Evolutionary conservation across 2,329 filamentous ascomycete species (phyloP).

Genomic region (Calonectria fujianensis): DNA sequence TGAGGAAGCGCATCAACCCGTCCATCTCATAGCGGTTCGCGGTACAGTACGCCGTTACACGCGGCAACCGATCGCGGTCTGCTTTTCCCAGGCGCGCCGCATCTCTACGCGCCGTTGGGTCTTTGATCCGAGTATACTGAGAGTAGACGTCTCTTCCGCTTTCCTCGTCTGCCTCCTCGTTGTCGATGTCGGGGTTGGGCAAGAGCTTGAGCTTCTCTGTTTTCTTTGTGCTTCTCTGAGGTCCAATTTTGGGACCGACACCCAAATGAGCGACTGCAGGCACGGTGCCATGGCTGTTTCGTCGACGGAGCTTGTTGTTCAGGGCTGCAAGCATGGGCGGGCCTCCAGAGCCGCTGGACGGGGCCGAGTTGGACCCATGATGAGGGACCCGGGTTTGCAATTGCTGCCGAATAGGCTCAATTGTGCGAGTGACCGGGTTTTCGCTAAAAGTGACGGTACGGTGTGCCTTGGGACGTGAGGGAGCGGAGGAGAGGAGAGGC

Average conservation of each 20-base stretch:
- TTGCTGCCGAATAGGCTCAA: constrained; percentile 68
- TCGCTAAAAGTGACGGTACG: constrained; percentile 87
- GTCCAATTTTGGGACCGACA: constrained; percentile 84
- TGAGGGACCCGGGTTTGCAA: constrained; percentile 57
- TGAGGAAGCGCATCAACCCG: constrained; percentile 90
- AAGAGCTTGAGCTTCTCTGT: constrained; percentile 98
- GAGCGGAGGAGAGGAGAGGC: constrained; percentile 59
- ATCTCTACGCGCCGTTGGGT: constrained; percentile 93
- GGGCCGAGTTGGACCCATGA: constrained; percentile 44
- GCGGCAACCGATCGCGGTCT: constrained; percentile 88
- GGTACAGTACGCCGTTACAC: constrained; percentile 97
- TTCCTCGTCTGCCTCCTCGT: constrained; percentile 88
- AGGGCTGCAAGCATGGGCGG: constrained; percentile 83
- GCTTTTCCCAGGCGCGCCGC: constrained; percentile 95
- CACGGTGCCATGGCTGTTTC: constrained; percentile 84
- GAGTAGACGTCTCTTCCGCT: constrained; percentile 97
- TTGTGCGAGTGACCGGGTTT: constrained; percentile 77
- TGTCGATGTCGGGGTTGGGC: constrained; percentile 89
- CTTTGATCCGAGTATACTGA: constrained; percentile 98
- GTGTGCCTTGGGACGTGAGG: constrained; percentile 65
- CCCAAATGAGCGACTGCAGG: constrained; percentile 61
- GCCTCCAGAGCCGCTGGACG: constrained; percentile 59
- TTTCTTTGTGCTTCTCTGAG: constrained; percentile 95
- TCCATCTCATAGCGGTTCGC: constrained; percentile 95
- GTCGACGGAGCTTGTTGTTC: constrained; percentile 90